Conservation (phyloP, 108 stramenopile genomes). For the Pseudonitzschia multistriata region DNA sequence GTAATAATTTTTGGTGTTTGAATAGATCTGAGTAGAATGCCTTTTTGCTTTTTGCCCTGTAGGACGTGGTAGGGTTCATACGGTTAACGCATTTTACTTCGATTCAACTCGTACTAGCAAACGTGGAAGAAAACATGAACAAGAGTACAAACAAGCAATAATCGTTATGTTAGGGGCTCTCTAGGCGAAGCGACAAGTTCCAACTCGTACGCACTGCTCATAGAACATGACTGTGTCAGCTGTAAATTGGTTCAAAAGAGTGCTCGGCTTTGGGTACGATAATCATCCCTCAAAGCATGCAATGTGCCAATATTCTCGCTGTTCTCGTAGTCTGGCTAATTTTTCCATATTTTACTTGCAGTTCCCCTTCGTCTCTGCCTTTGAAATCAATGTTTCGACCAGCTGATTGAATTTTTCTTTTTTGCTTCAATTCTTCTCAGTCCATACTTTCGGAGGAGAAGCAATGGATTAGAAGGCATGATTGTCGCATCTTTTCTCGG, state of each 20-base stretch:
- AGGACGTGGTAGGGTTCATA: no score
- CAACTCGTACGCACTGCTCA: not conserved
- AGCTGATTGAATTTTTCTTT: constrained; percentile 1
- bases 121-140: no score
- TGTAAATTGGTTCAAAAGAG: constrained; percentile 29
- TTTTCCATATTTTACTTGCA: not conserved
- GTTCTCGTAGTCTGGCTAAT: no score
- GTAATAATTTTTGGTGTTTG: no score
- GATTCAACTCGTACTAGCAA: no score
- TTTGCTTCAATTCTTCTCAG: constrained; percentile 1
- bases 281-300: not conserved
- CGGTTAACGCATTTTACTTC: no score
- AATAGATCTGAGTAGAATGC: no score
- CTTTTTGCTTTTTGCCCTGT: no score
- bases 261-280: constrained; percentile 29
- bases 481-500: constrained; percentile 35
- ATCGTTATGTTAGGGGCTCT: no score
- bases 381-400: not conserved
- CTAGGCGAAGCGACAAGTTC: no score
- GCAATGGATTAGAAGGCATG: constrained; percentile 35
- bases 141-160: no score
- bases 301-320: not conserved
- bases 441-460: constrained; percentile 40
- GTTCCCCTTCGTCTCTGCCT: not conserved
- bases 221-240: not conserved